Percentiles rank a stretch among this genome's conserved stretches.
phyloP scores from a whole-genome alignment of 129 eudicot genomes.

The Flaveria robusta region DNA sequence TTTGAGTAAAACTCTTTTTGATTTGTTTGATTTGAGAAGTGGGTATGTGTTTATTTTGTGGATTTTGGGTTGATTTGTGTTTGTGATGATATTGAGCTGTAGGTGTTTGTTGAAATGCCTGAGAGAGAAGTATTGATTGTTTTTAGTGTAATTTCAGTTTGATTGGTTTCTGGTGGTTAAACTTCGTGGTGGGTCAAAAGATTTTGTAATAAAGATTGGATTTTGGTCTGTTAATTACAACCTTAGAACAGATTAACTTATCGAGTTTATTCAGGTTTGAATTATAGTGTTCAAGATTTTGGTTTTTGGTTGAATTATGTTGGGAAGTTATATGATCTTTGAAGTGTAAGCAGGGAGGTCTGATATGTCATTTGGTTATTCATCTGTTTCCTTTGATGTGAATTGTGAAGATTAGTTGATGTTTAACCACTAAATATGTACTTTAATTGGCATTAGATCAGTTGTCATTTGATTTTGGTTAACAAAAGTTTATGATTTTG shows the following conservation, averaged over 20 bases:
- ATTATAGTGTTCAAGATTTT: not conserved
- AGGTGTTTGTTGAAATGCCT: constrained; percentile 28
- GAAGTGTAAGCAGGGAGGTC: not conserved
- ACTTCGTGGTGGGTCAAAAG: not conserved
- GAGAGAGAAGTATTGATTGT: constrained; percentile 1
- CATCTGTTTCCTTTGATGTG: not conserved
- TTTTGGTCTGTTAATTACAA: not conserved
- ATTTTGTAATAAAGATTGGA: not conserved
- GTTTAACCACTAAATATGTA: not conserved
- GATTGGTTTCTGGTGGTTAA: not conserved
- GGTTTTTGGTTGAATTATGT: not conserved
- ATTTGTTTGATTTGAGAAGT: not conserved
- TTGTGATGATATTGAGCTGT: not conserved
- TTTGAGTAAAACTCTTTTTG: not conserved
- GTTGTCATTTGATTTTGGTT: not conserved
- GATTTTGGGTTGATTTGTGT: constrained; percentile 9
- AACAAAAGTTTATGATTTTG: not conserved
- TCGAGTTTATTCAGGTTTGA: not conserved
- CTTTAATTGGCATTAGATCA: not conserved
- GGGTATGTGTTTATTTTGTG: not conserved
- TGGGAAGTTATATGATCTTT: not conserved
- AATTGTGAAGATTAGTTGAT: not conserved
- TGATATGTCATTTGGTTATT: not conserved
- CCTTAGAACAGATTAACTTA: not conserved
- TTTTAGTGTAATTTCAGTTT: not conserved